Conservation (phyloP, 192 early-diverging fungal genomes). For the Coemansia interrupta region DNA sequence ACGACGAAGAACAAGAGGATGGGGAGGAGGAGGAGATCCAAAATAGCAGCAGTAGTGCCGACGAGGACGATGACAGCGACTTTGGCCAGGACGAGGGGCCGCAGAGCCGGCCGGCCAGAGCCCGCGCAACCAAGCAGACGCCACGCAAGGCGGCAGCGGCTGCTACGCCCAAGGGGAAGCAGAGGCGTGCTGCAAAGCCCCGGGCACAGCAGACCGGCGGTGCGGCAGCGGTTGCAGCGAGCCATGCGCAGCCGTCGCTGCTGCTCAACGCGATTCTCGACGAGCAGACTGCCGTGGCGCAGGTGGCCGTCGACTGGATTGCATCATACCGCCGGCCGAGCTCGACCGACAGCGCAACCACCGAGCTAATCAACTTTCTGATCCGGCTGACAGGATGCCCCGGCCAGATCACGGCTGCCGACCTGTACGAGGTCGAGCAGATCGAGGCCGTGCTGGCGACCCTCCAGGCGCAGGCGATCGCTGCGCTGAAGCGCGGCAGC, state of each 20-base stretch:
- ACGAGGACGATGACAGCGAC: slow-evolving; percentile 27
- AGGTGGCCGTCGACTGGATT: slow-evolving; percentile 70
- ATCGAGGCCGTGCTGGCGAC: slow-evolving; percentile 53
- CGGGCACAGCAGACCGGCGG: neutral
- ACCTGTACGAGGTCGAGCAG: slow-evolving; percentile 59
- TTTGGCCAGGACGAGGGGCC: slow-evolving; percentile 19
- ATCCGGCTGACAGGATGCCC: slow-evolving; percentile 60
- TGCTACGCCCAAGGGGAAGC: neutral
- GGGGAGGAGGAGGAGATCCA: slow-evolving; percentile 3
- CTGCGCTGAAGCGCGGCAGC: slow-evolving; percentile 23
- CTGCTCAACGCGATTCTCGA: slow-evolving; percentile 51
- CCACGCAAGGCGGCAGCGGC: slow-evolving; percentile 14
- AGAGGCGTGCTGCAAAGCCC: neutral
- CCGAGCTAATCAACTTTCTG: slow-evolving; percentile 71
- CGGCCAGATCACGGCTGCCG: slow-evolving; percentile 36
- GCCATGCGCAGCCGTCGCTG: slow-evolving; percentile 6
- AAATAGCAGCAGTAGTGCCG: slow-evolving; percentile 7
- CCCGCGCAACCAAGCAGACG: slow-evolving; percentile 11
- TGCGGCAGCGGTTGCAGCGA: neutral
- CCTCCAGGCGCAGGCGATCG: slow-evolving; percentile 51
- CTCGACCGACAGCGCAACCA: slow-evolving; percentile 53
- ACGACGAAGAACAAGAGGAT: slow-evolving; percentile 11
- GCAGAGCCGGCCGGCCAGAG: neutral
- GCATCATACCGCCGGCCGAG: slow-evolving; percentile 56
- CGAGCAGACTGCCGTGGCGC: slow-evolving; percentile 57